Percentiles rank a stretch among this genome's conserved stretches.
Evolutionary conservation across 306 rosid species (phyloP).

Genomic region (Purshia tridentata): DNA sequence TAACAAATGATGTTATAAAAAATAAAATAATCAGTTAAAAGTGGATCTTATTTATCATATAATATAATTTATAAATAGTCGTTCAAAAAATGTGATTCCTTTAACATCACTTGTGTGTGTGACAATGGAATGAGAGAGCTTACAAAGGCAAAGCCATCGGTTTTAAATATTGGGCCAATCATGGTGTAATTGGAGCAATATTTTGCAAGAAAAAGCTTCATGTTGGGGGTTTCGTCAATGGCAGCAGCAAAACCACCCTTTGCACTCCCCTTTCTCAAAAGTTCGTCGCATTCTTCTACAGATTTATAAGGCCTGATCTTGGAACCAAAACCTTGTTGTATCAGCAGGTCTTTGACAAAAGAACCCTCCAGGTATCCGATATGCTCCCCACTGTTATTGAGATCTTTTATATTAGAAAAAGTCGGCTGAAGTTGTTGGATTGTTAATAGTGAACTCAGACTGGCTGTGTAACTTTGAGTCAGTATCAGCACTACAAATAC

Average conservation of each 20-base stretch:
- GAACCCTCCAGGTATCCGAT: constrained; percentile 58
- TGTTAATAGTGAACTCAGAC: constrained; percentile 58
- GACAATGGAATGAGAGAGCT: not conserved
- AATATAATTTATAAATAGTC: too few relatives aligned
- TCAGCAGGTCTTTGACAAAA: constrained; percentile 39
- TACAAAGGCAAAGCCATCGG: constrained; percentile 50
- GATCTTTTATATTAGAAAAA: constrained; percentile 30
- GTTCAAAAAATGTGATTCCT: too few relatives aligned
- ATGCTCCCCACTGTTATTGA: constrained; percentile 23
- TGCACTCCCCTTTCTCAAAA: constrained; percentile 25
- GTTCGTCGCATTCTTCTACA: constrained; percentile 20
- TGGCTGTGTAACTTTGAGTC: constrained; percentile 72
- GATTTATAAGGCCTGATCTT: constrained; percentile 29
- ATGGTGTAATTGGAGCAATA: constrained; percentile 44
- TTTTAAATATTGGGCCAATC: constrained; percentile 27
- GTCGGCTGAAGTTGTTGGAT: constrained; percentile 51
- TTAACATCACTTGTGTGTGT: too few relatives aligned
- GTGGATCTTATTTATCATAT: too few relatives aligned
- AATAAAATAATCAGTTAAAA: too few relatives aligned
- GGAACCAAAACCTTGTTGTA: constrained; percentile 32
- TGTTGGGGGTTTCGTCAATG: constrained; percentile 35
- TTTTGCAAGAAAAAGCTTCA: too few relatives aligned
- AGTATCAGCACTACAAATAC: constrained; percentile 60
- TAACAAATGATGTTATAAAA: too few relatives aligned
- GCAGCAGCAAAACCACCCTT: constrained; percentile 49